Evolutionary conservation across 768 basidiomycete genomes (phyloP).

Genomic region (Mycena floridula): DNA sequence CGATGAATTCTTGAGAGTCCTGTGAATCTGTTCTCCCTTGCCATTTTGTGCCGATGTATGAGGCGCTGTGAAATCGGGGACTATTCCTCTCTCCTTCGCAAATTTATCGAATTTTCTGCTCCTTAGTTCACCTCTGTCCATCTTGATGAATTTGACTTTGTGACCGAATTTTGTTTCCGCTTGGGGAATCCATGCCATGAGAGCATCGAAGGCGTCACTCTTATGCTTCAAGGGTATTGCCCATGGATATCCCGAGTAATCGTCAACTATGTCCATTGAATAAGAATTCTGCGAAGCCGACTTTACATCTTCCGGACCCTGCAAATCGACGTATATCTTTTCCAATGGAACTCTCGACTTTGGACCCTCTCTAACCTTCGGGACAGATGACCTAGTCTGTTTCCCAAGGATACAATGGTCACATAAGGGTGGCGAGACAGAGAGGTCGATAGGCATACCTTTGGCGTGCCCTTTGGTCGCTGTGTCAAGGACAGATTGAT

Average conservation of each 20-base stretch:
- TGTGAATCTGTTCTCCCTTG: background rate
- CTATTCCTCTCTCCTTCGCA: background rate
- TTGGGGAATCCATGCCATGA: too few relatives aligned
- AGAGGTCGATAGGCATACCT: background rate
- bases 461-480: background rate
- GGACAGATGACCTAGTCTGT: background rate
- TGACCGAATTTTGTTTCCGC: background rate
- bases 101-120: background rate
- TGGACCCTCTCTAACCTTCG: constrained; percentile 1
- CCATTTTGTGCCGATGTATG: background rate
- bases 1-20: background rate
- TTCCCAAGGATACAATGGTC: constrained; percentile 6
- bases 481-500: background rate
- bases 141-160: background rate
- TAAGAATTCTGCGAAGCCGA: too few relatives aligned
- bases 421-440: background rate
- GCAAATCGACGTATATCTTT: too few relatives aligned
- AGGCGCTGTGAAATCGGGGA: background rate
- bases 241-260: too few relatives aligned
- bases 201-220: too few relatives aligned
- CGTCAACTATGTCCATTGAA: too few relatives aligned
- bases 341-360: too few relatives aligned
- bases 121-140: background rate
- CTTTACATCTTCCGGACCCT: too few relatives aligned
- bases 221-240: too few relatives aligned